phyloP scores from a whole-genome alignment of 116 monocot species.

The Papilionanthe hybrid region DNA sequence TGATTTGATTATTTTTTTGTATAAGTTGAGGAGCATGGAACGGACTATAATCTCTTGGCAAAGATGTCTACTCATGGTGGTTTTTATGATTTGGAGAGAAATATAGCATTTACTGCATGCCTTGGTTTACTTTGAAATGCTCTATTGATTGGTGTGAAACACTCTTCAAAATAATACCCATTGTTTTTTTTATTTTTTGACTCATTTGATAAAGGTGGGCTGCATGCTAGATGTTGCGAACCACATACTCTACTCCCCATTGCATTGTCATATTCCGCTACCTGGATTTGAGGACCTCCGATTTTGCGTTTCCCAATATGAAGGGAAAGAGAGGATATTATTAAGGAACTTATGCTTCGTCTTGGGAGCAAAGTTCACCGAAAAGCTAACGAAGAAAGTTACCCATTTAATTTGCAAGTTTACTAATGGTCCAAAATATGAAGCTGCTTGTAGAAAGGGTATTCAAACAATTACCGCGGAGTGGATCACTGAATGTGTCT shows the following conservation, averaged over 20 bases:
- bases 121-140: background rate
- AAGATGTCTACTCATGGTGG: background rate
- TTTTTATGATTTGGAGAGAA: background rate
- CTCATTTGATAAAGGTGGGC: constrained; percentile 49
- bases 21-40: background rate
- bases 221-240: constrained; percentile 64
- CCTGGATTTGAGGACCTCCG: constrained; percentile 68
- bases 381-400: constrained; percentile 63
- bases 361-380: constrained; percentile 75
- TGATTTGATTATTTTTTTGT: background rate
- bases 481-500: constrained; percentile 84
- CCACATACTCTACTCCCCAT: constrained; percentile 81
- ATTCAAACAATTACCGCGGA: constrained; percentile 76
- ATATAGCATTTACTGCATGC: background rate
- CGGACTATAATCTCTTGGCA: background rate
- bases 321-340: constrained; percentile 69
- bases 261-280: constrained; percentile 70
- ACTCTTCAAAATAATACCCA: background rate
- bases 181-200: background rate
- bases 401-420: constrained; percentile 97
- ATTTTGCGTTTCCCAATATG: constrained; percentile 92
- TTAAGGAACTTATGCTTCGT: constrained; percentile 78
- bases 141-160: background rate
- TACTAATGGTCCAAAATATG: constrained; percentile 80
- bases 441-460: constrained; percentile 73